These are phyloP conservation scores for Vitis rupestris DNA, from an alignment of 164 flowering plant species.

Conservation along the genomic window DNA sequence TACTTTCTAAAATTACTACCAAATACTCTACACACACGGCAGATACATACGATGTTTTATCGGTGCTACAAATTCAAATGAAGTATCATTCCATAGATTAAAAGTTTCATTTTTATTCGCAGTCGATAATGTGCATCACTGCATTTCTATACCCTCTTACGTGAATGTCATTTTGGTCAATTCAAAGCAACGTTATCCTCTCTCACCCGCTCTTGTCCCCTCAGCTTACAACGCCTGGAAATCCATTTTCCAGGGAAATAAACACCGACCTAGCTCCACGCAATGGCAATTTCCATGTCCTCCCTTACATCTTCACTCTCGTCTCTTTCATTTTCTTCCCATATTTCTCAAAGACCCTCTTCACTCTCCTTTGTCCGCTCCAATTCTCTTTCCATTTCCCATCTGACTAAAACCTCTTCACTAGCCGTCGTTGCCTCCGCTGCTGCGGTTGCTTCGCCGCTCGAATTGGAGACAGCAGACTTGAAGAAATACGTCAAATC, in stretches of 20 bases:
- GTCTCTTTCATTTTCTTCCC: conserved; percentile 57
- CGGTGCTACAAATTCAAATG: too few species aligned
- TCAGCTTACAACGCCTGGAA: neutral
- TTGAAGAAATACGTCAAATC: conserved; percentile 68
- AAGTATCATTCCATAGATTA: too few species aligned
- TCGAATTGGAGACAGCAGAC: conserved; percentile 38
- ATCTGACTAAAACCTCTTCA: conserved; percentile 14
- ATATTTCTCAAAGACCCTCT: conserved; percentile 34
- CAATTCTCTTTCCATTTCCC: conserved; percentile 18
- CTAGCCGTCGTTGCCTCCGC: conserved; percentile 33
- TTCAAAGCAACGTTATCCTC: conserved; percentile 17
- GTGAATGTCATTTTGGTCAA: conserved; percentile 11
- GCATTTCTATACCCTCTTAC: neutral
- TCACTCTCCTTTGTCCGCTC: conserved; percentile 20
- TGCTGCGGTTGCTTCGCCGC: conserved; percentile 20
- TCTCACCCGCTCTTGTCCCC: neutral
- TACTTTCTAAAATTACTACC: too few species aligned
- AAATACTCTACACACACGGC: too few species aligned
- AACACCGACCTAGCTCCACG: neutral
- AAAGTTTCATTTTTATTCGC: too few species aligned
- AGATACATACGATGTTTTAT: too few species aligned
- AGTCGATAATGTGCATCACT: too few species aligned
- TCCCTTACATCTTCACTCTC: conserved; percentile 66
- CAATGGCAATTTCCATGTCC: conserved; percentile 56
- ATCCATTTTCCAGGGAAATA: neutral